Evolutionary conservation across 257 asterid species (phyloP).

Genomic region (Capsicum pubescens): DNA sequence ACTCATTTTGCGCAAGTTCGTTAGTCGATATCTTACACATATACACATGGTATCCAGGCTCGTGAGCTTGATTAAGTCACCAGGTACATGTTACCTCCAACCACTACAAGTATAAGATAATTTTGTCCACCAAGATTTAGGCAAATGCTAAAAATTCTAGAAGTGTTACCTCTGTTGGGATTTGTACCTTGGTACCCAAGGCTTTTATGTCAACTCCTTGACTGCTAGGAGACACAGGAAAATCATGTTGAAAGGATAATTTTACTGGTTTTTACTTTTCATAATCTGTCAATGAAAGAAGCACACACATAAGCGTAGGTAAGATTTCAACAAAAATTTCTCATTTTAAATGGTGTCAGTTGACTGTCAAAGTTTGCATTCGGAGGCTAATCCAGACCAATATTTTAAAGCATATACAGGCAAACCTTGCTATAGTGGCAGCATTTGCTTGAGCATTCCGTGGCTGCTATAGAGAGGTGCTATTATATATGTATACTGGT

Average conservation of each 20-base stretch:
- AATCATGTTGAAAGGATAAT: background rate
- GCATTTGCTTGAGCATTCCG: too few relatives aligned
- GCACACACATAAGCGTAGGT: background rate
- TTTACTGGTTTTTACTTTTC: background rate
- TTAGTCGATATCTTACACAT: background rate
- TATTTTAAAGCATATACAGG: background rate
- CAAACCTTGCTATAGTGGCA: too few relatives aligned
- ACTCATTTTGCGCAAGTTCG: background rate
- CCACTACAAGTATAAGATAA: background rate
- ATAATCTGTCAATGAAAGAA: background rate
- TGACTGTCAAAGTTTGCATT: background rate
- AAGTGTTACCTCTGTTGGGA: background rate
- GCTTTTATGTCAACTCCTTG: background rate
- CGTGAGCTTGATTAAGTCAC: background rate
- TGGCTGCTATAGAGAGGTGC: too few relatives aligned
- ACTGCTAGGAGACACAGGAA: background rate
- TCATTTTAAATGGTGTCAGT: too few relatives aligned
- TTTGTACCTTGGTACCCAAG: background rate
- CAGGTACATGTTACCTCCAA: background rate
- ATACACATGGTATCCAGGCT: background rate
- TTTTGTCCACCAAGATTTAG: background rate
- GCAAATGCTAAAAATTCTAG: background rate
- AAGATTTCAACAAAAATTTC: background rate
- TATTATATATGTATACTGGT: too few relatives aligned
- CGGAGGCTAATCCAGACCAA: background rate